Base-by-base conservation (phyloP, 495 filamentous ascomycete species). In the Daldinia vernicosa region DNA sequence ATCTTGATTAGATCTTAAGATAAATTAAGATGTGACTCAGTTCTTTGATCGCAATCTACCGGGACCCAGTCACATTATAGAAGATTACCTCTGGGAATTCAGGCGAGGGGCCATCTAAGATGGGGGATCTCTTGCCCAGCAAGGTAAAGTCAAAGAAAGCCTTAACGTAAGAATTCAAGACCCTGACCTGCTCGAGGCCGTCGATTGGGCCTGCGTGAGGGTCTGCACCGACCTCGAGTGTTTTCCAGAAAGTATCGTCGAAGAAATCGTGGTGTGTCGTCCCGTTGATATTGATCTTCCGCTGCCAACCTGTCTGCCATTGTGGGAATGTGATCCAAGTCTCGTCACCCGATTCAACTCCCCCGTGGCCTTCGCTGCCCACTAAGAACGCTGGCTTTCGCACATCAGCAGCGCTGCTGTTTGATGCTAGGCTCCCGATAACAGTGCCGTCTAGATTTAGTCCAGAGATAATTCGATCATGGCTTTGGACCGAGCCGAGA, bases 391-490 rank as follows among this genome's bases (percentile, higher is more conserved):
- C 63, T 0, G 74, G 71, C 53, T 62, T 69, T 43, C 52, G 39
- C 32, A 28, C 43, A 24, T 76, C 66, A 0, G 66, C 68, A 15
- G 19, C 67, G 5, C 73, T 33, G 22, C 57, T 58, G 15, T 71
- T 70, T 14, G 30, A 45, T 30, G 19, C 27, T 19, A 12, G 17
- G 37, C 26, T 39, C 24, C 47, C 79, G 40, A 61, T 78, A 28
- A 84, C n/a, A 0, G 60, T 39, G 1, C 86, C 85, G 62, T 88
- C 86, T 28, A 87, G 63, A 59, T 84, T 81, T 8, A 87, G 52
- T 1, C 80, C 86, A 0, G 80, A 83, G 2, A 69, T 47, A 24
- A 87, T 66, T 0, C 80, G 76, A 15, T 32, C 27, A 35, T 85
- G 78, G 6, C 63, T 32, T 11, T 77, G 67, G 60, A 84, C 69